Percentiles rank a stretch among this genome's conserved stretches.
Evolutionary conservation across 805 yeast genomes (phyloP).

Genomic region (Metschnikowia anglica): DNA sequence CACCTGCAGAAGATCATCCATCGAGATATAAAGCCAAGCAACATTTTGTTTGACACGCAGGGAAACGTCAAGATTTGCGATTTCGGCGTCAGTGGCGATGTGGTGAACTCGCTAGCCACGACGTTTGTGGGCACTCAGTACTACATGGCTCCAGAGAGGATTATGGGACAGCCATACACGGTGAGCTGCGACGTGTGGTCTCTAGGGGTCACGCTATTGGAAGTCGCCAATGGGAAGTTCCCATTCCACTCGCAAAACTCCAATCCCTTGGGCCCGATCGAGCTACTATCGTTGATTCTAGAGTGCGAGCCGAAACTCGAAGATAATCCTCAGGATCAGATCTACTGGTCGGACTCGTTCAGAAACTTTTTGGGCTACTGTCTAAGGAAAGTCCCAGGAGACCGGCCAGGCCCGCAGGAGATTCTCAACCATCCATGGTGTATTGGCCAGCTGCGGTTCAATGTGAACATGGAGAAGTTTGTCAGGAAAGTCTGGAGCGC

Average conservation of each 20-base stretch:
- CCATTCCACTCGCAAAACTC: conserved; percentile 55
- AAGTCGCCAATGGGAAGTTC: conserved; percentile 89
- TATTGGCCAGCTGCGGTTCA: conserved; percentile 65
- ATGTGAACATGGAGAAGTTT: conserved; percentile 83
- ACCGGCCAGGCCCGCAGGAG: conserved; percentile 90
- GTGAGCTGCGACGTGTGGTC: conserved; percentile 98
- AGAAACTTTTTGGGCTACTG: conserved; percentile 80
- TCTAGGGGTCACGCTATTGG: conserved; percentile 84
- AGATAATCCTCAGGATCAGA: conserved; percentile 74
- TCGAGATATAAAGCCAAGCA: conserved; percentile 95
- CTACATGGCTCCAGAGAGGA: conserved; percentile 98
- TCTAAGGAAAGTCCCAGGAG: conserved; percentile 71
- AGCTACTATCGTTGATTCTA: conserved; percentile 74
- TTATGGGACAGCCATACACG: conserved; percentile 91
- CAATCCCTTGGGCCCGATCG: conserved; percentile 65
- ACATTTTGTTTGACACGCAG: conserved; percentile 67
- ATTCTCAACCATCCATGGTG: conserved; percentile 95
- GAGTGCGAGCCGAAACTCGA: conserved; percentile 76
- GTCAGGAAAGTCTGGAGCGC: conserved; percentile 72
- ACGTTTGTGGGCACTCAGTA: conserved; percentile 97
- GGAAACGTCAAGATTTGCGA: conserved; percentile 94
- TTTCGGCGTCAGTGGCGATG: conserved; percentile 97
- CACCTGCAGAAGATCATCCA: conserved; percentile 89
- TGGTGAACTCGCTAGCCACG: conserved; percentile 90
- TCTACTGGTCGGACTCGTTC: conserved; percentile 80